These are phyloP conservation scores for Populus tremula DNA, from an alignment of 345 rosid genomes.

Conservation along the genomic window DNA sequence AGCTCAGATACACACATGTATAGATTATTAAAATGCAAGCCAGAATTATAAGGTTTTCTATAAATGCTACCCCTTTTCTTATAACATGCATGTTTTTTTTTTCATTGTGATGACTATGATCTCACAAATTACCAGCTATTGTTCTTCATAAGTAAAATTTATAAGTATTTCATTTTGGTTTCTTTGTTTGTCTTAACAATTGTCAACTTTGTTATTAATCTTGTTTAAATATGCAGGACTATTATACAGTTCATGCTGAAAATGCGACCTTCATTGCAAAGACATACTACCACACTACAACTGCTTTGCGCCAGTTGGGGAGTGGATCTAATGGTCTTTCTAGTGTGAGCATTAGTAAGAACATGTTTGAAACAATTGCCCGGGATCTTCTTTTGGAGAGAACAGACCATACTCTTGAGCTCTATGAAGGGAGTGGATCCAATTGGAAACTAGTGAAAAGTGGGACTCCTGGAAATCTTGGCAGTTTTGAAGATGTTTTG, in stretches of 20 bases:
- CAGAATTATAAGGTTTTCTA: too few relatives aligned
- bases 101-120: too few relatives aligned
- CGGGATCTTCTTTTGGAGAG: slow-evolving; percentile 89
- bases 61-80: too few relatives aligned
- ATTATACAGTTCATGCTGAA: slow-evolving; percentile 89
- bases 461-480: slow-evolving; percentile 91
- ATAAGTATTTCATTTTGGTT: neutral
- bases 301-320: slow-evolving; percentile 77
- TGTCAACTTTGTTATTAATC: neutral
- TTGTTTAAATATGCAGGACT: slow-evolving; percentile 56
- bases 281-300: slow-evolving; percentile 85
- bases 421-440: slow-evolving; percentile 87
- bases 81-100: too few relatives aligned
- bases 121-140: too few relatives aligned
- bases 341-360: slow-evolving; percentile 75
- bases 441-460: slow-evolving; percentile 80
- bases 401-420: slow-evolving; percentile 83
- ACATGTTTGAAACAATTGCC: slow-evolving; percentile 82
- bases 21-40: too few relatives aligned
- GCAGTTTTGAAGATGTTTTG: slow-evolving; percentile 91
- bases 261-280: slow-evolving; percentile 85
- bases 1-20: too few relatives aligned
- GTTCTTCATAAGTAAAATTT: too few relatives aligned
- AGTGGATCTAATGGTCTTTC: slow-evolving; percentile 71
- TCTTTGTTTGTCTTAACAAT: neutral